phyloP scores from a whole-genome alignment of 2,329 filamentous ascomycete genomes.

The Bimuria novae-zelandiae region DNA sequence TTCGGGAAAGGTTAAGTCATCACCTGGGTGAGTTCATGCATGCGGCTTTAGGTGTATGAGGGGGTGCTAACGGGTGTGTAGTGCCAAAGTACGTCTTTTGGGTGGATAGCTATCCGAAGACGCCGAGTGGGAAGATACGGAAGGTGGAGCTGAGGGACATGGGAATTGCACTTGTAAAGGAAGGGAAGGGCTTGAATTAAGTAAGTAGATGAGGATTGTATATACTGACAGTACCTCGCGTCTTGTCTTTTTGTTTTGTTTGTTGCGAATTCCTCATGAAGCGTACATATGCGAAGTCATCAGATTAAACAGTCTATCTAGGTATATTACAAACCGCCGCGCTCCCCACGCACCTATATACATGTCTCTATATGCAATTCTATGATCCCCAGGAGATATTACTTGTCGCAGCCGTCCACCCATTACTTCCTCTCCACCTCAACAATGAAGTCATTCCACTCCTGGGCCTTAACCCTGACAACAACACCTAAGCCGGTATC shows the following conservation, averaged over 20 bases:
- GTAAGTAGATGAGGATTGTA: neutral
- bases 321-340: too few species aligned
- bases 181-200: slow-evolving; percentile 26
- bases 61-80: slow-evolving; percentile 22
- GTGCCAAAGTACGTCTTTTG: slow-evolving; percentile 92
- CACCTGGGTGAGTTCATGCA: slow-evolving; percentile 61
- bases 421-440: slow-evolving; percentile 1
- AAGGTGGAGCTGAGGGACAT: slow-evolving; percentile 83
- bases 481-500: slow-evolving; percentile 10
- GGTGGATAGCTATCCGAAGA: slow-evolving; percentile 85
- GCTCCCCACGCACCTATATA: too few species aligned
- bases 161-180: slow-evolving; percentile 49
- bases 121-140: slow-evolving; percentile 94
- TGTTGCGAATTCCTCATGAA: too few species aligned
- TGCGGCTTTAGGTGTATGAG: neutral
- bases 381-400: too few species aligned
- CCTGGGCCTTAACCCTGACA: slow-evolving; percentile 6
- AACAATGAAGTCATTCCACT: slow-evolving; percentile 13
- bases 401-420: too few species aligned
- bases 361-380: too few species aligned
- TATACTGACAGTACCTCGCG: too few species aligned
- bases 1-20: slow-evolving; percentile 70
- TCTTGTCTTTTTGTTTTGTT: too few species aligned
- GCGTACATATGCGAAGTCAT: too few species aligned
- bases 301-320: too few species aligned